Conservation (phyloP, 305 asterid species). For the Rubia tinctorum region DNA sequence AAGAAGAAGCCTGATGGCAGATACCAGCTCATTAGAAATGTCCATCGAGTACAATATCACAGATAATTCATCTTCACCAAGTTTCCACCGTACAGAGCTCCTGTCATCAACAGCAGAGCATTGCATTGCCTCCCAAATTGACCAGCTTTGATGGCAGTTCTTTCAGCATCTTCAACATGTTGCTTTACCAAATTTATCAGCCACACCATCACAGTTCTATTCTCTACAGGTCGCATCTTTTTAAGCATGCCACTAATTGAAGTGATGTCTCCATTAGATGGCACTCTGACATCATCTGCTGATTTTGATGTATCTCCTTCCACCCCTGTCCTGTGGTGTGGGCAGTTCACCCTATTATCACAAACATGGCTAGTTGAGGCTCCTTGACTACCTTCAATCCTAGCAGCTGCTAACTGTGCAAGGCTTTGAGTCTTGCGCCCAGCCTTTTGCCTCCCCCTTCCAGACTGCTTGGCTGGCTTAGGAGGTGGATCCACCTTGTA, state of each 20-base stretch:
- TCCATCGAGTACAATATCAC: conserved; percentile 81
- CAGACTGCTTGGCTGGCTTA: conserved; percentile 76
- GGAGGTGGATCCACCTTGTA: conserved; percentile 80
- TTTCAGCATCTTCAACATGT: conserved; percentile 79
- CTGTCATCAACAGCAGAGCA: conserved; percentile 63
- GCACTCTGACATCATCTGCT: conserved; percentile 45
- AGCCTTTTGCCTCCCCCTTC: conserved; percentile 87
- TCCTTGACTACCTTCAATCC: conserved; percentile 98
- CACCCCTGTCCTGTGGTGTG: conserved; percentile 63
- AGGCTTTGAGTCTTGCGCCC: conserved; percentile 94
- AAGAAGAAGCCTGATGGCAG: conserved; percentile 76
- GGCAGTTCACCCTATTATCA: conserved; percentile 76
- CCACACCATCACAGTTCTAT: conserved; percentile 70
- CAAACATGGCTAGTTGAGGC: conserved; percentile 97
- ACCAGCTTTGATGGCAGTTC: conserved; percentile 54
- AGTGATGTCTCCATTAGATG: conserved; percentile 51
- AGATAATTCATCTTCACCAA: conserved; percentile 86
- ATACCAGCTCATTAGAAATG: conserved; percentile 68
- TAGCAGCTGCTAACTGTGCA: conserved; percentile 91
- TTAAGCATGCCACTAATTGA: conserved; percentile 71
- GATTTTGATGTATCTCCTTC: conserved; percentile 59
- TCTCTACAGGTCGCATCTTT: conserved; percentile 67
- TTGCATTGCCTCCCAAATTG: conserved; percentile 54
- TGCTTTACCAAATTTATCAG: conserved; percentile 68
- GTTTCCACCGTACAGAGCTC: conserved; percentile 67